Conservation (phyloP, 768 basidiomycete species). For the Mycena sanguinolenta region DNA sequence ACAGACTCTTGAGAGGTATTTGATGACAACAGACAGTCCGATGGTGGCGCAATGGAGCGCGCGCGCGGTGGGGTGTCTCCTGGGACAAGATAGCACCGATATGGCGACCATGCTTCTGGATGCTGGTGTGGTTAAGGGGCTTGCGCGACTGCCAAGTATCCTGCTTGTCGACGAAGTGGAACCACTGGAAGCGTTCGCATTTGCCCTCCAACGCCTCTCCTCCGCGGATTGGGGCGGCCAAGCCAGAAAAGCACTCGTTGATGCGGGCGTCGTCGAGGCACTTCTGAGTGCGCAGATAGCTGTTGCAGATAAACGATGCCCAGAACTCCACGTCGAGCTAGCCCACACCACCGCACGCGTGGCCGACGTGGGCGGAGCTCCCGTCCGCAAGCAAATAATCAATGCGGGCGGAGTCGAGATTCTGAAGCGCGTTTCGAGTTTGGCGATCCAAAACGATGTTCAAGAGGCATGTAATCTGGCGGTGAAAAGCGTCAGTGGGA, state of each 20-base stretch:
- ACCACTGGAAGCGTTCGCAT: slow-evolving; percentile 43
- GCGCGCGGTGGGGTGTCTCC: slow-evolving; percentile 43
- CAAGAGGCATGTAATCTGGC: slow-evolving; percentile 42
- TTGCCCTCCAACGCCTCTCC: slow-evolving; percentile 43
- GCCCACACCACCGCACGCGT: slow-evolving; percentile 43
- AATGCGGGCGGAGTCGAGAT: slow-evolving; percentile 44
- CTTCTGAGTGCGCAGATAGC: slow-evolving; percentile 41
- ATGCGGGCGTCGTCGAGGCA: slow-evolving; percentile 44
- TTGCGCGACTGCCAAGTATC: slow-evolving; percentile 42
- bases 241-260: slow-evolving; percentile 41
- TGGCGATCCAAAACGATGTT: slow-evolving; percentile 35
- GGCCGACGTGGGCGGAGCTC: slow-evolving; percentile 42
- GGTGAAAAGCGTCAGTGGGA: slow-evolving; percentile 41
- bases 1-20: slow-evolving; percentile 31
- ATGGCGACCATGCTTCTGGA: slow-evolving; percentile 41
- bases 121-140: slow-evolving; percentile 39
- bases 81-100: slow-evolving; percentile 44
- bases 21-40: slow-evolving; percentile 35
- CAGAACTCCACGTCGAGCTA: slow-evolving; percentile 42
- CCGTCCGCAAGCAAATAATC: slow-evolving; percentile 44
- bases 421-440: slow-evolving; percentile 37
- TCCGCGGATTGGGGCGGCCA: slow-evolving; percentile 44
- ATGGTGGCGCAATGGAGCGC: slow-evolving; percentile 38
- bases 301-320: slow-evolving; percentile 38
- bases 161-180: slow-evolving; percentile 41